Percentiles rank a stretch among this genome's conserved stretches.
Evolutionary conservation across 225 moss, liverwort and hornwort genomes (phyloP).

Genomic region (Marchantia polymorpha): DNA sequence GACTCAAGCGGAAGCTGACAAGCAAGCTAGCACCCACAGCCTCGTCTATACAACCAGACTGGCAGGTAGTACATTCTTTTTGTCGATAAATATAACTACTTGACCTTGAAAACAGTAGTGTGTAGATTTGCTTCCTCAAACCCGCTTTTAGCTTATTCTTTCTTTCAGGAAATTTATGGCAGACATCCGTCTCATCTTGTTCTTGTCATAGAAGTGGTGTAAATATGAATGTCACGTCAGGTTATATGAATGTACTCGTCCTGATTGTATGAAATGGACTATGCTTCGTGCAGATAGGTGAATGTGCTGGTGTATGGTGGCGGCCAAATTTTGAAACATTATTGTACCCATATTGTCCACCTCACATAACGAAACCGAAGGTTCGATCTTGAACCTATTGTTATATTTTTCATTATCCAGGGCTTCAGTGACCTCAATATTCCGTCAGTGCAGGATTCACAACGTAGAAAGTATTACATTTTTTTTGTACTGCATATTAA

Average conservation of each 20-base stretch:
- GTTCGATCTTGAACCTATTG: slow-evolving; percentile 23
- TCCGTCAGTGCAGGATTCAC: too few species aligned
- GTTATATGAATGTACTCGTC: background rate
- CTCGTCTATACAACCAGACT: slow-evolving; percentile 91
- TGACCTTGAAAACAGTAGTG: background rate
- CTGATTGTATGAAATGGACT: background rate
- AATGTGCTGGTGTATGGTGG: slow-evolving; percentile 99
- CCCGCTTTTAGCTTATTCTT: background rate
- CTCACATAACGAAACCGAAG: slow-evolving; percentile 99
- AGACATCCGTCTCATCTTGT: background rate
- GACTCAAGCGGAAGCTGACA: slow-evolving; percentile 86
- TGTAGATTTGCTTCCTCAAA: background rate
- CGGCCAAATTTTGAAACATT: slow-evolving; percentile 99
- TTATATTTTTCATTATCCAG: too few species aligned
- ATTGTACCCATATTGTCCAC: slow-evolving; percentile 96
- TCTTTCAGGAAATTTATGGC: background rate
- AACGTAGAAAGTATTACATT: too few species aligned
- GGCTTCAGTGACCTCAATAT: too few species aligned
- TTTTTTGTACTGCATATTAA: too few species aligned
- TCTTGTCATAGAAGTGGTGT: background rate
- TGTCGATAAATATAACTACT: background rate
- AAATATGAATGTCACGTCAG: background rate
- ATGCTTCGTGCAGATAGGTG: slow-evolving; percentile 67
- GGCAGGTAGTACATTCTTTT: slow-evolving; percentile 56
- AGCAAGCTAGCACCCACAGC: slow-evolving; percentile 99